Percentiles rank a stretch among this genome's conserved stretches.
phyloP scores from a whole-genome alignment of 805 yeast species.

The Maudiozyma saulgeensis region DNA sequence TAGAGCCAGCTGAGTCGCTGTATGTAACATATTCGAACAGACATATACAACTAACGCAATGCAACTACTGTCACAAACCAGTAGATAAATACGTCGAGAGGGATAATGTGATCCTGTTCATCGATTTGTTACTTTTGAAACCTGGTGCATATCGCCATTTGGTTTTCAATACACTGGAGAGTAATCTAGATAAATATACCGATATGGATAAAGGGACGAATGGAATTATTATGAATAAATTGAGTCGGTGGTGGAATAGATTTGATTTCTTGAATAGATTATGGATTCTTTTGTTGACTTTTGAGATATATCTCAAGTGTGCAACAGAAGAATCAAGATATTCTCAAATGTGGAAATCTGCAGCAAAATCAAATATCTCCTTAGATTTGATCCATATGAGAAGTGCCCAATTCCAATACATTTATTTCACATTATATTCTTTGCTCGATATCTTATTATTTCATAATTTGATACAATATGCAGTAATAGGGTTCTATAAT shows the following conservation, averaged over 20 bases:
- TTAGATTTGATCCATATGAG: constrained; percentile 33
- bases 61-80: constrained; percentile 58
- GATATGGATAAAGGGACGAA: constrained; percentile 1
- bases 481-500: constrained; percentile 15
- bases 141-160: constrained; percentile 85
- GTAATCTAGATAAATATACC: constrained; percentile 11
- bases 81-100: constrained; percentile 90
- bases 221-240: background rate
- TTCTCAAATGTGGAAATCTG: background rate
- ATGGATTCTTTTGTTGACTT: constrained; percentile 54
- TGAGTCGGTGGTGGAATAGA: constrained; percentile 14
- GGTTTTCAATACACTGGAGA: constrained; percentile 55
- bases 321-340: constrained; percentile 58
- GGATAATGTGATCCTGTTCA: constrained; percentile 73
- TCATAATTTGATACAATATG: constrained; percentile 30
- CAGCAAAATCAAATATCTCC: background rate
- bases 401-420: constrained; percentile 42
- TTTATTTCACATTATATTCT: constrained; percentile 46
- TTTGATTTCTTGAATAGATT: constrained; percentile 35
- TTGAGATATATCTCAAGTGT: constrained; percentile 89
- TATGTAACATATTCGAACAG: constrained; percentile 66
- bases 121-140: constrained; percentile 74
- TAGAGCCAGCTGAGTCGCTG: constrained; percentile 51
- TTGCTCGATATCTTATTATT: constrained; percentile 37
- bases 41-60: constrained; percentile 71